Conservation (phyloP, 2,329 filamentous ascomycete species). For the Diaporthe helianthi region DNA sequence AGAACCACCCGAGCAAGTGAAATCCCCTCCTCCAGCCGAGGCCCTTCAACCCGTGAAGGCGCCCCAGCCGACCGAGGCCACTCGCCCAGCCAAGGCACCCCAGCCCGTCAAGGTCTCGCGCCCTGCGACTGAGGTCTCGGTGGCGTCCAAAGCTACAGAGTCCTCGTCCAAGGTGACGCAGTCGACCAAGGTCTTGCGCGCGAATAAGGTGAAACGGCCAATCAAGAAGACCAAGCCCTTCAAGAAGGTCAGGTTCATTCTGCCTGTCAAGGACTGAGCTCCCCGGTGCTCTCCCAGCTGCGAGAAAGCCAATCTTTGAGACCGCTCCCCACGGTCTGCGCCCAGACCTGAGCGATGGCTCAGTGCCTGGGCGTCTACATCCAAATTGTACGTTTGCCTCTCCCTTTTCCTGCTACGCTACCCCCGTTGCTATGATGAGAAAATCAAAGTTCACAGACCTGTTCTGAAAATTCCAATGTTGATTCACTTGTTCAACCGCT, state of each 20-base stretch:
- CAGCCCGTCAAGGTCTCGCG: slow-evolving; percentile 12
- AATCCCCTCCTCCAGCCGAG: slow-evolving; percentile 10
- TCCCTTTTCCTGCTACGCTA: slow-evolving; percentile 4
- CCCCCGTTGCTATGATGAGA: slow-evolving; percentile 72
- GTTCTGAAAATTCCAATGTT: slow-evolving; percentile 75
- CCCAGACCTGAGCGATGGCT: neutral
- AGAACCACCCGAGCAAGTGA: neutral
- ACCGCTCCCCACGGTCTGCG: neutral
- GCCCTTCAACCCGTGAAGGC: slow-evolving; percentile 21
- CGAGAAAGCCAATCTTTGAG: neutral
- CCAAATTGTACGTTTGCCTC: slow-evolving; percentile 50
- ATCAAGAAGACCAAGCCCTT: slow-evolving; percentile 41
- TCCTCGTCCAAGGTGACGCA: neutral
- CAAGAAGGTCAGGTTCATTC: slow-evolving; percentile 11
- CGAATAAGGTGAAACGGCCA: slow-evolving; percentile 48
- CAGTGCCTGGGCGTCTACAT: neutral
- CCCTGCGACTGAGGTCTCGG: neutral
- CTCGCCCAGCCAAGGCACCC: slow-evolving; percentile 13
- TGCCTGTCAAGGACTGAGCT: slow-evolving; percentile 9
- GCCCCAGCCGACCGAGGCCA: slow-evolving; percentile 10
- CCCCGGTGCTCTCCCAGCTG: neutral
- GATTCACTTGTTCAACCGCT: slow-evolving; percentile 82
- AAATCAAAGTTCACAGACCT: slow-evolving; percentile 79
- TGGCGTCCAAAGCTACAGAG: neutral
- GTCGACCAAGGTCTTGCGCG: neutral